phyloP scores from a whole-genome alignment of 345 rosid genomes.

The Arabidopsis arenosa region DNA sequence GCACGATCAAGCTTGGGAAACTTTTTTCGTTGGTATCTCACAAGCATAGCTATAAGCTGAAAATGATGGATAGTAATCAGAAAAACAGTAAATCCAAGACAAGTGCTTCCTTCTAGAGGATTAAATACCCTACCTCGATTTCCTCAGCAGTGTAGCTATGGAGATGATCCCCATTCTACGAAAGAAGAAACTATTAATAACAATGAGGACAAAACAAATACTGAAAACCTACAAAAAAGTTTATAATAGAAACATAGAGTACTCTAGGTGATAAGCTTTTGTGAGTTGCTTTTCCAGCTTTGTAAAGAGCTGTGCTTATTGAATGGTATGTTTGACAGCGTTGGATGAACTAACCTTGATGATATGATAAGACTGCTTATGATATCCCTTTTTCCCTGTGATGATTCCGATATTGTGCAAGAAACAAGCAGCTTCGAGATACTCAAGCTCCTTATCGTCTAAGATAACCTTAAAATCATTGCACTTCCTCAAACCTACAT shows the following conservation, averaged over 20 bases:
- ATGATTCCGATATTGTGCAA: constrained; percentile 69
- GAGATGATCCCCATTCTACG: constrained; percentile 66
- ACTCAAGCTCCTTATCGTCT: constrained; percentile 64
- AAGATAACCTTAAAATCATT: constrained; percentile 40
- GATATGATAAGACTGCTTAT: constrained; percentile 69
- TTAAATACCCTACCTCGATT: constrained; percentile 59
- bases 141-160: constrained; percentile 62
- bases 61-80: constrained; percentile 32
- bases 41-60: constrained; percentile 69
- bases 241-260: not conserved
- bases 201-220: constrained; percentile 3
- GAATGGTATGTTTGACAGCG: not conserved
- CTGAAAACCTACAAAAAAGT: constrained; percentile 11
- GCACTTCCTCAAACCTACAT: constrained; percentile 61
- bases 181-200: constrained; percentile 34
- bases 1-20: constrained; percentile 54
- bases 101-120: constrained; percentile 26
- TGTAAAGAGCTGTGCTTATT: not conserved
- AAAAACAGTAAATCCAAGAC: constrained; percentile 12
- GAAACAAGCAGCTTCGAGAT: constrained; percentile 77
- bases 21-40: constrained; percentile 72
- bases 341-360: constrained; percentile 53
- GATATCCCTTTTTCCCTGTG: constrained; percentile 71
- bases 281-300: constrained; percentile 17
- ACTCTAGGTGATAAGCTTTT: constrained; percentile 21